Base-by-base conservation (phyloP, 2,329 filamentous ascomycete species). In the Phialemonium atrogriseum region DNA sequence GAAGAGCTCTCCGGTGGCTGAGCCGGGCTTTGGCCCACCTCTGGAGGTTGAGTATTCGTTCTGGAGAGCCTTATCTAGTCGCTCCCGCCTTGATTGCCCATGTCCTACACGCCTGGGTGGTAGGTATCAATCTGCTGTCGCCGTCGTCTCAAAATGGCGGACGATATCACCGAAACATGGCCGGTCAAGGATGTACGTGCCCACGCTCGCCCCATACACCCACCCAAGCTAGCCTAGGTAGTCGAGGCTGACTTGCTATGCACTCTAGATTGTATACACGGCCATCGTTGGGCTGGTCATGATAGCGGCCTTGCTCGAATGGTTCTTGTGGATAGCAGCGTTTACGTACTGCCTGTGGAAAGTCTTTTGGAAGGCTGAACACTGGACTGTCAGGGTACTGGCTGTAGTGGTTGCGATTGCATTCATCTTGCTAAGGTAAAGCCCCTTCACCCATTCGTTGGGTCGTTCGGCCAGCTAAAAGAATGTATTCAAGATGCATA, bases 271-370 rank as follows among this genome's bases (percentile, higher is more conserved):
- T 46, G 66, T 89, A 35, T 95, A 93, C 54, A 80, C 88, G 7
- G 65, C 78, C 34, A 80, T 95, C 43, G 72, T 95, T 21, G 84
- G 84, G 12, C 58, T 80, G 6, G 66, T 95, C 30, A 86, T 95
- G 78, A 48, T 91, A 15, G 84, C 83, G 37, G 89, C 89, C 3
- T 68, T 87, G 18, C 66, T 96, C 7, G 89, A 96, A 61, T 96
- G 91, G 87, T 78, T 94, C 38, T 72, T 96, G 10, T 95, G 88
- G 86, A 70, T 96, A 24, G 77, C 82, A n/a, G 87, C 89, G 4
- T 96, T 96, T 52, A 53, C 91, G 40, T 96, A 95, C 59, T 96
- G 89, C 52, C 65, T 95, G 2, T 63, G 77, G 50, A 94, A 95
- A 55, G 87, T 89, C 18, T 94, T 82, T 48, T 67, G 76, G 42